Evolutionary conservation across 208 protist genomes (phyloP), one percentile per base, ranked within the genome.

Genomic region (Acanthamoeba lenticulata): DNA sequence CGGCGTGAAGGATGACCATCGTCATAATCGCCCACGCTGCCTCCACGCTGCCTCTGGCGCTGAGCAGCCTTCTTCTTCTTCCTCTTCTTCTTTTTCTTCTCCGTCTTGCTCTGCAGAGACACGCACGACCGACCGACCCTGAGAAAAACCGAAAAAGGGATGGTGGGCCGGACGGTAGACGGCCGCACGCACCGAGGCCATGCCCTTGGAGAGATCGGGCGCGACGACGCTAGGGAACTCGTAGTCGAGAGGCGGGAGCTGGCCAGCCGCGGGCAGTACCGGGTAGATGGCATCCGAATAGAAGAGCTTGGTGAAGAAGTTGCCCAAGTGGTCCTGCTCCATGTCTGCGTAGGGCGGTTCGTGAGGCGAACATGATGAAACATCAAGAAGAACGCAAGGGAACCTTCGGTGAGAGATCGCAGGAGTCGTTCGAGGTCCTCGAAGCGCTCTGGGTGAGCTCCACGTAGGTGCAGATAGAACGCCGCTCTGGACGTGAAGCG

Each of bases 251-350:
- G 52, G 52, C 34, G 34, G 36, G 34, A 77, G 38, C 67, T 42
- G 34, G 34, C 38, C 34, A 15, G 5, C 34, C 38, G 29, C 13
- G 34, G 67, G 67, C 29, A 42, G 38, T 27, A 77, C 67, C 27
- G 67, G 67, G 17, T 77, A 86, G n/a, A 86, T 45, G 42, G 44
- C 38, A n/a, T 86, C 74, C 24, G 74, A 86, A 38, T 86, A 86
- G 44, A 86, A 86, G 24, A 86, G 74, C 74, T 86, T 86, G 74
- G 74, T 86, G 74, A 86, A 86, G 74, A 86, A 86, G 44, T 55
- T 86, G 38, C 74, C 74, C 38, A 86, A 32, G 44, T 86, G 74
- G 42, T 86, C 74, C 32, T 86, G 74, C 44, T 86, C 74, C 74
- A 86, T 86, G 32, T 86, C 74, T 86, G 44, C 45, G 15, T 5